phyloP scores from a whole-genome alignment of 139 green algal species.

The Chlorella sp. region DNA sequence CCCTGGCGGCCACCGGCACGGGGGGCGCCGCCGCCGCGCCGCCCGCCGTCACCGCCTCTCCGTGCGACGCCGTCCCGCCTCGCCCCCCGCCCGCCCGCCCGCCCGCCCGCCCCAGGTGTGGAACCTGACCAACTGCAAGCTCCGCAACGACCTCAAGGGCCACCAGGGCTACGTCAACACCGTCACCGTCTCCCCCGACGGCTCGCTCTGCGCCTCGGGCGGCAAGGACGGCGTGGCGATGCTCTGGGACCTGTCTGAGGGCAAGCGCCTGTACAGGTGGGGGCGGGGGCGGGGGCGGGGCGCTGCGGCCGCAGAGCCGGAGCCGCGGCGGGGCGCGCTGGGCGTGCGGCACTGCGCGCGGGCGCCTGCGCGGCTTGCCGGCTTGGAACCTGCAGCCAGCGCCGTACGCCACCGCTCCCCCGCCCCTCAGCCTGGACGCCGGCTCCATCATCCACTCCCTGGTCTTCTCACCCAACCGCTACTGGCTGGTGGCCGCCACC shows the following conservation, averaged over 20 bases:
- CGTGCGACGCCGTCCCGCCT: neutral
- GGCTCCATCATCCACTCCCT: slow-evolving; percentile 98
- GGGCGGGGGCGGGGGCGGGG: too few relatives aligned
- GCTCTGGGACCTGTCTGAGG: slow-evolving; percentile 99
- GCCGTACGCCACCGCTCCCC: too few relatives aligned
- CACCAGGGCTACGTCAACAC: slow-evolving; percentile 97
- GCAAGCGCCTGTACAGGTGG: slow-evolving; percentile 99
- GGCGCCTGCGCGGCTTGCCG: too few relatives aligned
- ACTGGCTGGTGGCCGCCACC: slow-evolving; percentile 99
- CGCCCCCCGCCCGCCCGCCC: neutral
- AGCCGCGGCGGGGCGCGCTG: too few relatives aligned
- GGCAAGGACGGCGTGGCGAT: slow-evolving; percentile 98
- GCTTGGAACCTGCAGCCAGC: too few relatives aligned
- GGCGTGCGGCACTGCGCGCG: too few relatives aligned
- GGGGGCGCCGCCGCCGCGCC: too few relatives aligned
- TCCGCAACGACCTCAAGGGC: slow-evolving; percentile 94
- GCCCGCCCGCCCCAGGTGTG: slow-evolving; percentile 84
- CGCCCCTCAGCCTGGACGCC: slow-evolving; percentile 93
- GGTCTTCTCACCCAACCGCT: slow-evolving; percentile 98
- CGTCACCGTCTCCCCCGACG: slow-evolving; percentile 98
- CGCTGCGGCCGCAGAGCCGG: too few relatives aligned
- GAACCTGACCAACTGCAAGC: slow-evolving; percentile 99
- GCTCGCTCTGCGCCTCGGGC: slow-evolving; percentile 97
- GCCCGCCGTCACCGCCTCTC: neutral
- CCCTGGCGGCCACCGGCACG: too few relatives aligned